These are phyloP conservation scores for Metarhizium rileyi DNA, from an alignment of 2,329 filamentous ascomycete species.

Conservation along the genomic window DNA sequence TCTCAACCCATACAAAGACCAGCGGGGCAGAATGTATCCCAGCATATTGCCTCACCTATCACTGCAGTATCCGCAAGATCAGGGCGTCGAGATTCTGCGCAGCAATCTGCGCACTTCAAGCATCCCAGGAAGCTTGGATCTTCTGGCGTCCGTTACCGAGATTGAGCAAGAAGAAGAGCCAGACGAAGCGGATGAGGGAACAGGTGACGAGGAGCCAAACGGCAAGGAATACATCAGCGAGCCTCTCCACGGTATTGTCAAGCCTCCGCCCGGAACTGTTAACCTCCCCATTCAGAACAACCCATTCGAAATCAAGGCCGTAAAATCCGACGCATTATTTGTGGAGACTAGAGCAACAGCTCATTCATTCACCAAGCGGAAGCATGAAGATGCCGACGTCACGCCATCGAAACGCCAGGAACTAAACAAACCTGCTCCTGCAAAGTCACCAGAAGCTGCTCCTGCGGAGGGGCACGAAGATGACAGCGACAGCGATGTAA, in stretches of 20 bases:
- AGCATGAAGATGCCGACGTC: slow-evolving; percentile 27
- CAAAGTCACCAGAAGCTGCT: slow-evolving; percentile 9
- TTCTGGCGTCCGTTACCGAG: slow-evolving; percentile 19
- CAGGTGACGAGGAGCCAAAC: not conserved
- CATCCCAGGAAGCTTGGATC: slow-evolving; percentile 15
- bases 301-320: slow-evolving; percentile 23
- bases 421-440: slow-evolving; percentile 19
- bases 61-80: slow-evolving; percentile 51
- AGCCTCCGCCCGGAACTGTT: slow-evolving; percentile 12
- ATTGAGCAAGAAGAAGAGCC: slow-evolving; percentile 31
- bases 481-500: slow-evolving; percentile 38
- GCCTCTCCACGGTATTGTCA: slow-evolving; percentile 7
- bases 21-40: slow-evolving; percentile 53
- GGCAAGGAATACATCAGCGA: not conserved
- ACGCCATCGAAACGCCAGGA: slow-evolving; percentile 31
- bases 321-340: not conserved
- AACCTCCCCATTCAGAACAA: slow-evolving; percentile 23
- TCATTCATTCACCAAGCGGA: slow-evolving; percentile 26
- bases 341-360: slow-evolving; percentile 9
- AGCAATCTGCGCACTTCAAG: slow-evolving; percentile 42
- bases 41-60: slow-evolving; percentile 75
- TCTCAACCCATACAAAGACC: slow-evolving; percentile 61
- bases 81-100: slow-evolving; percentile 61
- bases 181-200: slow-evolving; percentile 24
- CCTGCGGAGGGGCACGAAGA: slow-evolving; percentile 24